Evolutionary conservation across 179 eudicot genomes (phyloP), one percentile per base, ranked within the genome.

Genomic region (Beta macrorhiza): DNA sequence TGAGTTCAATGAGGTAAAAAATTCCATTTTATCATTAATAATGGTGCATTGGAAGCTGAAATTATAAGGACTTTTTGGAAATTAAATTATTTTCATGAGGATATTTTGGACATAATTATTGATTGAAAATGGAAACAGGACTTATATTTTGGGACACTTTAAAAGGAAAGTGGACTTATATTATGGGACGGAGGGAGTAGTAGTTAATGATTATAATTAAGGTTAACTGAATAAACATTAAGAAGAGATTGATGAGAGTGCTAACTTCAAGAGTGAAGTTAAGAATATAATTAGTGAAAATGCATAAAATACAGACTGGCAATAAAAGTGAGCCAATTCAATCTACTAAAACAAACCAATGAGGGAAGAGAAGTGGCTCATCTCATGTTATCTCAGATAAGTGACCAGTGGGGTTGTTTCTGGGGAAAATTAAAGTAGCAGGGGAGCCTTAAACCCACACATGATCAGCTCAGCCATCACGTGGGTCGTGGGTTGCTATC

Each of bases 381-480:
- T 44, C 51, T 82, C 76, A 72, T 65, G 68, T 83, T 52, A 70
- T 83, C 77, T 61, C 61, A 75, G 72, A 56, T 53, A 65, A 69
- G 73, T 59, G 67, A 57, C 80, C 83, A 76, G 71, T 84, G 83
- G 67, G 55, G 68, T 72, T 64, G n/a, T 81, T 61, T 81, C 61
- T 80, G 56, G 53, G 72, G 16, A 61, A 83, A 65, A 44, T 56
- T 61, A 56, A 67, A 84, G 61, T 57, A 77, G 55, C 62, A 65
- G 79, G 56, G n/a, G 59, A 29, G 72, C 64, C 49, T 67, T 76
- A 20, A 25, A 80, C 79, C 57, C 37, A 82, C 86, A 76, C 84
- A 75, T 84, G 84, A 69, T 68, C 80, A 53, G 65, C 87, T 84
- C 79, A 67, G 69, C 47, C 71, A 61, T 87, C 89, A 87, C 89